Base-by-base conservation (phyloP, 2,329 filamentous ascomycete genomes). In the Bipolaris gigantea region DNA sequence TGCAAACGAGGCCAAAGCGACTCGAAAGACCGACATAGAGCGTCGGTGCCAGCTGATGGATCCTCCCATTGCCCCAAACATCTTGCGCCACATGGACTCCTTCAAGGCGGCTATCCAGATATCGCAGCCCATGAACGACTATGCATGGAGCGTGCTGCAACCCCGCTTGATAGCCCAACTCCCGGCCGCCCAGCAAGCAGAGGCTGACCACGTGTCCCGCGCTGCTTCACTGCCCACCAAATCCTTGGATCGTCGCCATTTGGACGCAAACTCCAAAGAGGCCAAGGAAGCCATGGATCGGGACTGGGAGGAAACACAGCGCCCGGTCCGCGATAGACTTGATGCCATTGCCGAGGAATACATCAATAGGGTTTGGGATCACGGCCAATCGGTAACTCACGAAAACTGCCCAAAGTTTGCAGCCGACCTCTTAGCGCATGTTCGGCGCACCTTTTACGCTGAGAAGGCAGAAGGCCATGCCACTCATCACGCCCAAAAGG, bases 41-140 rank as follows among this genome's bases (percentile, higher is more conserved):
- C 81, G 82, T 47, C 83, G 88, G 25, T 89, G 87, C 66, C 75
- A 83, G 70, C 78, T 82, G 43, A 79, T 93, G 44, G 74, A 85
- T 30, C 89, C 89, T 23, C 87, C 89, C 1, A 76, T 93, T 52
- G 75, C 78, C 44, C 75, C 85, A 35, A 80, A 79, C 60, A 79
- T 89, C 38, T 77, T 92, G 53, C 81, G 81, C 50, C 85, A 88
- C 65, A 89, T 91, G 73, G 82, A 88, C 42, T 85, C 88, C 1
- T 93, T 91, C 71, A 84, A 88, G 66, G 88, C 87, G 34, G 86
- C 89, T 27, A 81, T 89, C 41, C 84, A 89, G 59, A 88, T 90
- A 34, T 83, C 83, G 9, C 80, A 83, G 21, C 85, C 86, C 18
- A 77, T 93, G 63, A 86, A 84, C 59, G 87, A 91, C 55, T 77